phyloP scores from a whole-genome alignment of 352 stramenopile species.

The Phytophthora brassicae region DNA sequence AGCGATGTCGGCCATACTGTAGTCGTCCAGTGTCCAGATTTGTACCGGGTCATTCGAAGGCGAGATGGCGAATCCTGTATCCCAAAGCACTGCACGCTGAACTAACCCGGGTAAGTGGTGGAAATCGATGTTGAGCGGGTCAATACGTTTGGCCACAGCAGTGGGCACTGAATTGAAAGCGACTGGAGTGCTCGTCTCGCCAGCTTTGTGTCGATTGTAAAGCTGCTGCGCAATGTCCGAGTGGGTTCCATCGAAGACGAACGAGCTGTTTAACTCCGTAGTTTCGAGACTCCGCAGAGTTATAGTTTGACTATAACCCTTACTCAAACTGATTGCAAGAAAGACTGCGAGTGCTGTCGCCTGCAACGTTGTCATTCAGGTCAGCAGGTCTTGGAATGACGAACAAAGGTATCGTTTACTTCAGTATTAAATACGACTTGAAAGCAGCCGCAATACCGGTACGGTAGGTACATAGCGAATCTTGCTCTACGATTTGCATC shows the following conservation, averaged over 20 bases:
- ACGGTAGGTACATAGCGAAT: conserved; percentile 2
- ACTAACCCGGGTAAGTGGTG: conserved; percentile 25
- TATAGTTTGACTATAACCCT: conserved; percentile 1
- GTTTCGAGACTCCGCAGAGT: conserved; percentile 8
- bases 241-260: conserved; percentile 28
- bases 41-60: conserved; percentile 17
- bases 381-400: conserved; percentile 15
- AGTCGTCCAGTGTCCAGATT: conserved; percentile 22
- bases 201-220: conserved; percentile 19
- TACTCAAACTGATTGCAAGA: neutral
- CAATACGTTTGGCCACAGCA: conserved; percentile 9
- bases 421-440: too few species aligned
- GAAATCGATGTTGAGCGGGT: conserved; percentile 11
- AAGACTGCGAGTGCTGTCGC: conserved; percentile 1
- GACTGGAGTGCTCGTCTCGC: conserved; percentile 11
- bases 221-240: conserved; percentile 40
- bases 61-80: conserved; percentile 33
- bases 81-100: conserved; percentile 43
- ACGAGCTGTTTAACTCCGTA: too few species aligned
- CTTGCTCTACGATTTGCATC: conserved; percentile 18
- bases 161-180: conserved; percentile 9
- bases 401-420: conserved; percentile 19
- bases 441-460: too few species aligned
- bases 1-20: conserved; percentile 31
- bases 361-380: neutral